phyloP scores from a whole-genome alignment of 345 rosid genomes.

The Populus simonii region DNA sequence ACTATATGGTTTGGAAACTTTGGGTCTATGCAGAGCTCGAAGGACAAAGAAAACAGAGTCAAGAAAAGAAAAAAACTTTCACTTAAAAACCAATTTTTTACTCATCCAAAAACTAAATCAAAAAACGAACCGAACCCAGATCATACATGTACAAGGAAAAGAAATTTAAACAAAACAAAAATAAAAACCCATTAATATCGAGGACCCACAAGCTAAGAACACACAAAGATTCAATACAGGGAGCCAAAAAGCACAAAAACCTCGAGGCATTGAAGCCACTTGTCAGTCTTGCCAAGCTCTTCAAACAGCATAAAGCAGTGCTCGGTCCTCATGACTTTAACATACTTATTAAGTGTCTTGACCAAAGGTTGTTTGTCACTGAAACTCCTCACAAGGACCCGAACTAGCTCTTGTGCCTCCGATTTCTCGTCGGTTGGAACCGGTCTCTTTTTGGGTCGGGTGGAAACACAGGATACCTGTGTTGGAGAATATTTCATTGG shows the following conservation, averaged over 20 bases:
- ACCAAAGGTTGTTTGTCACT: conserved; percentile 58
- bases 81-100: neutral
- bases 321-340: conserved; percentile 60
- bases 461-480: conserved; percentile 37
- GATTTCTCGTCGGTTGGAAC: conserved; percentile 32
- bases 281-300: conserved; percentile 78
- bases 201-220: neutral
- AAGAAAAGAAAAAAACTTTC: neutral
- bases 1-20: neutral
- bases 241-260: conserved; percentile 24
- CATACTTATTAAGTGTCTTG: conserved; percentile 68
- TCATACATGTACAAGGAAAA: neutral
- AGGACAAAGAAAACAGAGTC: neutral
- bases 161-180: neutral
- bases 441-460: conserved; percentile 49
- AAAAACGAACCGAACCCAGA: neutral
- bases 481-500: conserved; percentile 7
- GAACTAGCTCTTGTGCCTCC: conserved; percentile 61
- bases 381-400: conserved; percentile 51
- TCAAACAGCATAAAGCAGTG: conserved; percentile 89
- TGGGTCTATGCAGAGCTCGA: neutral
- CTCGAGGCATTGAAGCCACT: conserved; percentile 93
- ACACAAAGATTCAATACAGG: neutral
- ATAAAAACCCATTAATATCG: conserved; percentile 8
- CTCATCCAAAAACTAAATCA: neutral